These are phyloP conservation scores for Leccinum angustisporum DNA, from an alignment of 1,284 basidiomycete species.

Conservation along the genomic window DNA sequence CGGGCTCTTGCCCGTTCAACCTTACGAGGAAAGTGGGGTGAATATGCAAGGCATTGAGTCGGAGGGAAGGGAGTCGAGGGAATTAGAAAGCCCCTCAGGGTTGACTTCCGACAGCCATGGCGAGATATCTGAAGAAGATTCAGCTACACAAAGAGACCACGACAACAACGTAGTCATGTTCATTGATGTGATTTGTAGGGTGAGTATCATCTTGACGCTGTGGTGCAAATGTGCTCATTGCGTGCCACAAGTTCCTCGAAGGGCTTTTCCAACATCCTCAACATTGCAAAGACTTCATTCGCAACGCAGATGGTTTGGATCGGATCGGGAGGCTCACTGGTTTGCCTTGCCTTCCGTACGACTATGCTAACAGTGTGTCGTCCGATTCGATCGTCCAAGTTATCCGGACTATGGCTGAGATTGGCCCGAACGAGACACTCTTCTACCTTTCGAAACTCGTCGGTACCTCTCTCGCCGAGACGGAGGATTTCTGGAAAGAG, in stretches of 20 bases:
- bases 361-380: conserved; percentile 81
- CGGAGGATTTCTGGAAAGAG: conserved; percentile 70
- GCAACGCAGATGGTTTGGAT: conserved; percentile 72
- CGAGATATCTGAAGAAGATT: conserved; percentile 38
- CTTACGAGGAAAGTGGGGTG: conserved; percentile 38
- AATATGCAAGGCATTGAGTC: conserved; percentile 56
- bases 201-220: conserved; percentile 35
- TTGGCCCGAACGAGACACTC: conserved; percentile 77
- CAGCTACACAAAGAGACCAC: conserved; percentile 49
- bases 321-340: conserved; percentile 77
- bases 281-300: conserved; percentile 90
- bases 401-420: conserved; percentile 86
- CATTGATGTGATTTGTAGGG: conserved; percentile 75
- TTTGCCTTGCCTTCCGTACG: conserved; percentile 87
- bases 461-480: conserved; percentile 67
- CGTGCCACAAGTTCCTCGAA: conserved; percentile 72
- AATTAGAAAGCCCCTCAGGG: conserved; percentile 25
- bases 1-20: conserved; percentile 43
- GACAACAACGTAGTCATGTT: conserved; percentile 76
- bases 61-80: conserved; percentile 18
- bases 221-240: conserved; percentile 9
- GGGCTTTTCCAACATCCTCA: conserved; percentile 90
- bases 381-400: conserved; percentile 87
- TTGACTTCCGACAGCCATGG: conserved; percentile 29
- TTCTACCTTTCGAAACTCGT: conserved; percentile 73